Evolutionary conservation across 148 eudicot genomes (phyloP).

Genomic region (Spergularia bocconei): DNA sequence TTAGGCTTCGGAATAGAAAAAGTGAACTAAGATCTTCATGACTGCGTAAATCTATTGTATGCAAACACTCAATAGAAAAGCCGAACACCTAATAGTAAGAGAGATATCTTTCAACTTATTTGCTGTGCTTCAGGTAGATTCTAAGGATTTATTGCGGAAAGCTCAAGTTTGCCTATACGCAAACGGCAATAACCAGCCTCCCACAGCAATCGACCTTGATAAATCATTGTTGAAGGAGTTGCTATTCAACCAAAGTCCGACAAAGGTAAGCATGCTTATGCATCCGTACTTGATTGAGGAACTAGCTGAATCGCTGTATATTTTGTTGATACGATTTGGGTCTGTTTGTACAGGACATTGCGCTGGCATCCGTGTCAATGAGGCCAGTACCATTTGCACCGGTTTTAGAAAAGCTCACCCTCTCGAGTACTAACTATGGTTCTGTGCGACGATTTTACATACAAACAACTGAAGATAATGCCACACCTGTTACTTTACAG

Average conservation of each 20-base stretch:
- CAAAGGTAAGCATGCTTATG: constrained; percentile 53
- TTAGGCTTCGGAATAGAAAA: no score
- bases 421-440: constrained; percentile 57
- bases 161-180: constrained; percentile 74
- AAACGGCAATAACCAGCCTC: constrained; percentile 69
- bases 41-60: no score
- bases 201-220: constrained; percentile 84
- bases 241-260: constrained; percentile 88
- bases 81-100: neutral
- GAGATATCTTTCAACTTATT: neutral
- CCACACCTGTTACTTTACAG: constrained; percentile 55
- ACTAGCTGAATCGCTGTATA: neutral
- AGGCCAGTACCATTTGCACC: constrained; percentile 87
- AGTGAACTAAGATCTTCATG: no score
- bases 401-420: constrained; percentile 69
- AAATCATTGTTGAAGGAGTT: constrained; percentile 67
- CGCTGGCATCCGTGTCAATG: constrained; percentile 88
- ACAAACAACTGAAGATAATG: constrained; percentile 72
- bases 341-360: constrained; percentile 59
- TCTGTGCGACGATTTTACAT: constrained; percentile 78
- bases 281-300: no score
- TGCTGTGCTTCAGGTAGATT: constrained; percentile 47
- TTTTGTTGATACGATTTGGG: neutral
- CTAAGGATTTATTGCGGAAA: constrained; percentile 64
- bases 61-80: neutral